Conservation (phyloP, 1,284 basidiomycete species). For the Sphaerobolus stellatus region DNA sequence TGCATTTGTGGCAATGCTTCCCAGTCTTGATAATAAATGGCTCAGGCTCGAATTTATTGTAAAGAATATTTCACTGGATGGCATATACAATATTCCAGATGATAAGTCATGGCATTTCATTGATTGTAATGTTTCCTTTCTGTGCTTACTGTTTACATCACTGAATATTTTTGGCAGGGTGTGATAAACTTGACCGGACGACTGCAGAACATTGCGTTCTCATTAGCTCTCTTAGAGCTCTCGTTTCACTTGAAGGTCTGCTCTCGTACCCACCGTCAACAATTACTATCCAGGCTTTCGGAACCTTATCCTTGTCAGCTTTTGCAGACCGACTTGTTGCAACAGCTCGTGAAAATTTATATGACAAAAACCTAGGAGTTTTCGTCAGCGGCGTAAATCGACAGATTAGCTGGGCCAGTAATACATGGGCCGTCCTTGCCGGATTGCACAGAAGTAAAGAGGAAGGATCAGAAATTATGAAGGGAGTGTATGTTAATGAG, state of each 20-base stretch:
- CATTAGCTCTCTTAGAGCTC: constrained; percentile 14
- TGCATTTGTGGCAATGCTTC: neutral
- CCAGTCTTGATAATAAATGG: neutral
- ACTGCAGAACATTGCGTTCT: constrained; percentile 19
- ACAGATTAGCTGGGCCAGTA: constrained; percentile 23
- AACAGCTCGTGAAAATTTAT: constrained; percentile 16
- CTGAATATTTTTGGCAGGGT: no score
- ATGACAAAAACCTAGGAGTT: constrained; percentile 7
- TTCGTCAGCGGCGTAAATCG: constrained; percentile 17
- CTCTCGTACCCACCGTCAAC: neutral
- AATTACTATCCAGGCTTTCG: neutral
- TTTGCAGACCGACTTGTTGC: no score
- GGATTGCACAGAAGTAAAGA: constrained; percentile 11
- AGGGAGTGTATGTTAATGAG: neutral
- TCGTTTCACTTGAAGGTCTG: constrained; percentile 10
- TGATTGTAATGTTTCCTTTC: constrained; percentile 14
- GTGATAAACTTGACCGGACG: constrained; percentile 17
- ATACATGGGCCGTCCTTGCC: constrained; percentile 24
- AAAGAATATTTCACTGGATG: constrained; percentile 5
- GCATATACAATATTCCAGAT: constrained; percentile 8
- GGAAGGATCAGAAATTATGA: neutral
- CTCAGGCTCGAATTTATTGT: constrained; percentile 16
- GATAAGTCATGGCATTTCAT: constrained; percentile 20
- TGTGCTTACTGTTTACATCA: no score
- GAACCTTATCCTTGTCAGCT: neutral